phyloP scores from a whole-genome alignment of 768 basidiomycete species.

The Hericium coralloides region DNA sequence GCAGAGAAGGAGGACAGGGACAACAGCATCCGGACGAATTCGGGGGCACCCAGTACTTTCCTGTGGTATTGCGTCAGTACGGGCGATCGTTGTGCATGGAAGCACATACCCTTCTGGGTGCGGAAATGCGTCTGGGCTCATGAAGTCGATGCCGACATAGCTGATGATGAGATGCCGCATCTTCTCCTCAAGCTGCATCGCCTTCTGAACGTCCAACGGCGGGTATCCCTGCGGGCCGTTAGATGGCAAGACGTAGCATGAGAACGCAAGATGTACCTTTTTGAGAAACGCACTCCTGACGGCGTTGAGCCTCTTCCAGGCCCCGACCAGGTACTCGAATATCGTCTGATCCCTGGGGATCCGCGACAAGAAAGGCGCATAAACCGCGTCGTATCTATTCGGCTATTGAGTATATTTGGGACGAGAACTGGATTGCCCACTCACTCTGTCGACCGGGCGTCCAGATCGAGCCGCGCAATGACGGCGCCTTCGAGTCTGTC shows the following conservation, averaged over 20 bases:
- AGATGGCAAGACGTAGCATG: neutral
- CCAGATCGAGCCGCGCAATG: conserved; percentile 12
- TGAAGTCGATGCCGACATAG: conserved; percentile 81
- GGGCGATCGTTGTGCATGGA: neutral
- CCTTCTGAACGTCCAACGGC: conserved; percentile 53
- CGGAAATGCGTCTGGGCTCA: conserved; percentile 93
- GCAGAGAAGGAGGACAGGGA: conserved; percentile 61
- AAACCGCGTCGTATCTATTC: conserved; percentile 65
- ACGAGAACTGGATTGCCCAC: conserved; percentile 7
- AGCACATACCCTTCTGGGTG: conserved; percentile 64
- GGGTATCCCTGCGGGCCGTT: conserved; percentile 40
- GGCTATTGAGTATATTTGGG: neutral
- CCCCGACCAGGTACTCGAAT: conserved; percentile 84
- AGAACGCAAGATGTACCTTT: conserved; percentile 37
- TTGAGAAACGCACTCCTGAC: conserved; percentile 46
- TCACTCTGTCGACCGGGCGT: conserved; percentile 7
- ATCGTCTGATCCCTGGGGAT: conserved; percentile 71
- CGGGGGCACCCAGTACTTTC: conserved; percentile 64
- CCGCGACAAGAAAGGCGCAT: conserved; percentile 62
- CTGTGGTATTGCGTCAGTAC: conserved; percentile 25
- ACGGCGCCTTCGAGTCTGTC: conserved; percentile 12
- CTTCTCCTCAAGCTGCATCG: conserved; percentile 59
- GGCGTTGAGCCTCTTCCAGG: conserved; percentile 81
- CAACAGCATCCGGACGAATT: conserved; percentile 77
- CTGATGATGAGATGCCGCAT: conserved; percentile 77